Conservation (phyloP, 495 filamentous ascomycete genomes). For the Apiosordaria backusii region DNA sequence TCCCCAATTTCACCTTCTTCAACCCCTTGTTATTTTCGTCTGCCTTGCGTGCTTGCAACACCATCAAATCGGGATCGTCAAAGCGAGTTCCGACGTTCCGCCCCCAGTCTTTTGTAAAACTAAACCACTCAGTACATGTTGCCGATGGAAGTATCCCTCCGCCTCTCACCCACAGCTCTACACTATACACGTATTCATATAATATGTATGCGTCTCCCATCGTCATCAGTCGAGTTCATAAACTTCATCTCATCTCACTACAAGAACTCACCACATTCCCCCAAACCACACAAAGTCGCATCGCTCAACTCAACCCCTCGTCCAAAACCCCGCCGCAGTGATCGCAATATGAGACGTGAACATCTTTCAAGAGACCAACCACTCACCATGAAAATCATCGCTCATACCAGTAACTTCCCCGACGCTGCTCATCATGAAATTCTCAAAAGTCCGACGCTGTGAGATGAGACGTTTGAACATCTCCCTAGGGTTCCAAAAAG, state of each 20-base stretch:
- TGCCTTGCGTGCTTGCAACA: not conserved
- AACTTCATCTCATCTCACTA: not conserved
- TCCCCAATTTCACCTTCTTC: slow-evolving; percentile 1
- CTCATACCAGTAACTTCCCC: not conserved
- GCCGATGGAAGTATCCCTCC: not conserved
- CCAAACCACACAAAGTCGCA: not conserved
- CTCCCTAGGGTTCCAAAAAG: not conserved
- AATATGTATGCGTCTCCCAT: not conserved
- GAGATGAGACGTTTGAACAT: not conserved
- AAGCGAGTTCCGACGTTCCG: not conserved
- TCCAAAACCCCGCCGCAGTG: not conserved
- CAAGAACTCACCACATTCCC: too few relatives aligned
- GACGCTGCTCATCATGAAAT: not conserved
- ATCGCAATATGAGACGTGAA: not conserved
- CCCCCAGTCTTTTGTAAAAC: not conserved
- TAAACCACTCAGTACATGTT: not conserved
- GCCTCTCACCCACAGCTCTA: not conserved
- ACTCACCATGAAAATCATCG: not conserved
- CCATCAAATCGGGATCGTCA: slow-evolving; percentile 14
- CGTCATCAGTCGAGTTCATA: not conserved
- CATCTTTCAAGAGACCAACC: not conserved
- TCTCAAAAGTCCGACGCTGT: not conserved
- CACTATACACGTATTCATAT: not conserved
- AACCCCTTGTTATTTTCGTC: slow-evolving; percentile 3
- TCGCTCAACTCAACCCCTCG: not conserved